phyloP scores from a whole-genome alignment of 2,329 filamentous ascomycete species.

The Pseudogymnoascus sp. region DNA sequence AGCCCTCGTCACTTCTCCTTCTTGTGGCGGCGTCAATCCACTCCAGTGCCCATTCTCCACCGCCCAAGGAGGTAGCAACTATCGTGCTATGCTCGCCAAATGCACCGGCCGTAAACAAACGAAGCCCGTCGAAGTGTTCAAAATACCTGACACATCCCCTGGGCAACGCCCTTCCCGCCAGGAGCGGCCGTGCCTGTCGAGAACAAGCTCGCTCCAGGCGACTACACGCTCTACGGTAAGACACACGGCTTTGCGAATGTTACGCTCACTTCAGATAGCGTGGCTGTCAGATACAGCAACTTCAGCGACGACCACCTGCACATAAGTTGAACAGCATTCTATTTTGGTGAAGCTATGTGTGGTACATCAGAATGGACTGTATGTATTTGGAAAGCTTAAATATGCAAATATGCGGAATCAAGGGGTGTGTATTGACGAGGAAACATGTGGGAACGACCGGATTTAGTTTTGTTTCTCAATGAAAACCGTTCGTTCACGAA shows the following conservation, averaged over 20 bases:
- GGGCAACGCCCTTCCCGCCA: slow-evolving; percentile 30
- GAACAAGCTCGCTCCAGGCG: neutral
- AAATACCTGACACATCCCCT: slow-evolving; percentile 30
- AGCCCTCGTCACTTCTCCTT: slow-evolving; percentile 31
- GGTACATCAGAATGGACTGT: too few relatives aligned
- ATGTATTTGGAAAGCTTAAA: too few relatives aligned
- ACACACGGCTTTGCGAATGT: slow-evolving; percentile 19
- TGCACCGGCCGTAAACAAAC: slow-evolving; percentile 30
- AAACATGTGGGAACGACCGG: too few relatives aligned
- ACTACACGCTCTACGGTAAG: slow-evolving; percentile 20
- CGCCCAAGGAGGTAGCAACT: slow-evolving; percentile 32
- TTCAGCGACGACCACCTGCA: slow-evolving; percentile 32
- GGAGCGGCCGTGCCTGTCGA: slow-evolving; percentile 12
- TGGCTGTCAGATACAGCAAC: slow-evolving; percentile 31
- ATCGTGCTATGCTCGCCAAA: slow-evolving; percentile 37
- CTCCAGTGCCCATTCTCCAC: slow-evolving; percentile 36
- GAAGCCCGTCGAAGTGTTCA: slow-evolving; percentile 18
- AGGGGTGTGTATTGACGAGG: too few relatives aligned
- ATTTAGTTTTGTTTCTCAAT: neutral
- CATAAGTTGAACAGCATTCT: neutral
- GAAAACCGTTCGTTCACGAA: neutral
- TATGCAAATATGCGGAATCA: too few relatives aligned
- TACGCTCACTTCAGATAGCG: slow-evolving; percentile 13
- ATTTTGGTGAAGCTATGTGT: too few relatives aligned
- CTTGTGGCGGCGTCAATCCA: slow-evolving; percentile 38